Percentiles rank a stretch among this genome's conserved stretches.
Conservation (phyloP, 225 moss, liverwort and hornwort genomes). For the Thuidium tamariscinum region DNA sequence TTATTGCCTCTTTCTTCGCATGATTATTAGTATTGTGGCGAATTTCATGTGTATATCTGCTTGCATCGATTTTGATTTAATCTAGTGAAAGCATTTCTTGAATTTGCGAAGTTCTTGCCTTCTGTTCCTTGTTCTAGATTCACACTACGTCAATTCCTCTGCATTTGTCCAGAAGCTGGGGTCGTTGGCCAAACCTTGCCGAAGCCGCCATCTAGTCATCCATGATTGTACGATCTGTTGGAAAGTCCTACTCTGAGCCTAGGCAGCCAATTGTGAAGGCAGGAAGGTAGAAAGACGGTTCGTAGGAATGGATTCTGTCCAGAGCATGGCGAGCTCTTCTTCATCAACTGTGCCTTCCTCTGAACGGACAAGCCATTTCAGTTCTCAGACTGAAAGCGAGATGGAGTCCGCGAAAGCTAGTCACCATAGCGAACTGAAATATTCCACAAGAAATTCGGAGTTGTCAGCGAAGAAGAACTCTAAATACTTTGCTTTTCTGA, state of each 20-base stretch:
- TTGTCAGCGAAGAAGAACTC: neutral
- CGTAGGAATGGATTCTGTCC: neutral
- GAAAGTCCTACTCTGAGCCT: neutral
- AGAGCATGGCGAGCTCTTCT: neutral
- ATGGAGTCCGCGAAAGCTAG: neutral
- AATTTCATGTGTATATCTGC: neutral
- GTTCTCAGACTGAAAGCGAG: neutral
- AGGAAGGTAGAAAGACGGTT: neutral
- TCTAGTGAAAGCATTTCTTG: no score
- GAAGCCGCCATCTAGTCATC: no score
- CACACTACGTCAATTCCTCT: no score
- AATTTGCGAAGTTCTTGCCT: no score
- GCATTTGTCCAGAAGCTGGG: neutral
- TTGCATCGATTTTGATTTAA: neutral
- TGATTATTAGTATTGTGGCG: neutral
- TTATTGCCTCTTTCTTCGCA: neutral
- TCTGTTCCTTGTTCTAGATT: no score
- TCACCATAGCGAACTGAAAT: neutral
- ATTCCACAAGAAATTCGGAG: neutral
- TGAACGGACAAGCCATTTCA: neutral
- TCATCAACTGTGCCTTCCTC: neutral
- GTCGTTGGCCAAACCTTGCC: neutral
- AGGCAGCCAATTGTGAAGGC: neutral
- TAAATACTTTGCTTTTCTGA: neutral
- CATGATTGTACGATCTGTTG: no score